Percentiles rank a stretch among this genome's conserved stretches.
Conservation (phyloP, 345 rosid species). For the Linum lewisii region DNA sequence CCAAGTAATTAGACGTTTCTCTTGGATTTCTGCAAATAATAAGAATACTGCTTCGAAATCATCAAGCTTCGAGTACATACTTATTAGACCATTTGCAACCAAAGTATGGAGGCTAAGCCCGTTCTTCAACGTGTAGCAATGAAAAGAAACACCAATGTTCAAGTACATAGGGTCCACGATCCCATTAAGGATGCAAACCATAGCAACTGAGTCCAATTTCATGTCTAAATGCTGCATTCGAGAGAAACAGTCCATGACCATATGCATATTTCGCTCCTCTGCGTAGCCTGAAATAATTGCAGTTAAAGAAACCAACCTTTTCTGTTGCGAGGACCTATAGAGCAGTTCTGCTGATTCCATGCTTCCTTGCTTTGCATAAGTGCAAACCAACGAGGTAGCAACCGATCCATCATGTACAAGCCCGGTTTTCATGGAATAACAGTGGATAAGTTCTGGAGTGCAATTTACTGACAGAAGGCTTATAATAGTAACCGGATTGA, state of each 20-base stretch:
- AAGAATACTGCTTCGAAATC: slow-evolving; percentile 38
- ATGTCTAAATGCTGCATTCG: slow-evolving; percentile 33
- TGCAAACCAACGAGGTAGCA: slow-evolving; percentile 58
- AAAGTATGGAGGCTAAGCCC: slow-evolving; percentile 40
- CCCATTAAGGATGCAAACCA: slow-evolving; percentile 61
- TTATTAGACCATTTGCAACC: slow-evolving; percentile 64
- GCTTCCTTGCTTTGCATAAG: slow-evolving; percentile 38
- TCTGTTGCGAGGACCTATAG: slow-evolving; percentile 27
- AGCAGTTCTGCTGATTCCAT: slow-evolving; percentile 43
- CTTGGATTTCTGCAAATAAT: slow-evolving; percentile 40
- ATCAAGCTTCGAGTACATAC: slow-evolving; percentile 53
- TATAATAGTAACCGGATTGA: slow-evolving; percentile 46
- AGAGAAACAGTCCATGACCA: slow-evolving; percentile 32
- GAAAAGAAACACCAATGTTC: slow-evolving; percentile 43
- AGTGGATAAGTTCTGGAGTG: slow-evolving; percentile 34
- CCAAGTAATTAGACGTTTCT: slow-evolving; percentile 58
- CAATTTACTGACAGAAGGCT: slow-evolving; percentile 51
- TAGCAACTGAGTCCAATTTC: slow-evolving; percentile 67
- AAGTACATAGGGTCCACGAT: slow-evolving; percentile 28
- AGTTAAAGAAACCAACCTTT: slow-evolving; percentile 52
- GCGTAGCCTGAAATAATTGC: slow-evolving; percentile 60
- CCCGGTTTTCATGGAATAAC: slow-evolving; percentile 49
- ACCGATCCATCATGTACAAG: slow-evolving; percentile 36
- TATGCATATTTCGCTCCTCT: slow-evolving; percentile 38
- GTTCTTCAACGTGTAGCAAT: slow-evolving; percentile 46